Evolutionary conservation across 1,284 basidiomycete genomes (phyloP).

Genomic region (Ganoderma resinaceum): DNA sequence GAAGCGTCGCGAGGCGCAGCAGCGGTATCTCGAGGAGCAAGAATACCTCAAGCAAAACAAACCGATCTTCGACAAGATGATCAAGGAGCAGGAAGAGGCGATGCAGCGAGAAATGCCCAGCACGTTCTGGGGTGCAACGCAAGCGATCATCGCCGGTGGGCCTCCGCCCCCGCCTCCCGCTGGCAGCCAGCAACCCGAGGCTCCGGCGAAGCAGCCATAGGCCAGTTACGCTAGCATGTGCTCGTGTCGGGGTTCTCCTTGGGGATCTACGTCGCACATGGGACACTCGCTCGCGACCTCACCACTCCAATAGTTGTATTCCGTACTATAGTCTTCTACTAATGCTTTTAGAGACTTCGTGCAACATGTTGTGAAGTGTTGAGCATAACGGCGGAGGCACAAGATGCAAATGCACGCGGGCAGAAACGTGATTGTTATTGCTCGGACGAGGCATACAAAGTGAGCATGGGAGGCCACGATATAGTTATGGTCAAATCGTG

Average conservation of each 20-base stretch:
- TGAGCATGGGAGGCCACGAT: no score
- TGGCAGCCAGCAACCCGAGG: neutral
- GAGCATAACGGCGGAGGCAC: no score
- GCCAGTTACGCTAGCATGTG: neutral
- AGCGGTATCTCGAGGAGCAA: conserved; percentile 86
- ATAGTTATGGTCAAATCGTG: no score
- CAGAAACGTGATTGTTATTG: no score
- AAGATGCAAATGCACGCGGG: no score
- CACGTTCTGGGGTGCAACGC: conserved; percentile 40
- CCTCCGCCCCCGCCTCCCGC: conserved; percentile 24
- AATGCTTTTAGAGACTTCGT: no score
- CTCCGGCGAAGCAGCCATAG: neutral
- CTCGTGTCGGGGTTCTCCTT: neutral
- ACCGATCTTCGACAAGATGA: conserved; percentile 78
- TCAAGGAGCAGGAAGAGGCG: conserved; percentile 85
- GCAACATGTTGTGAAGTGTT: no score
- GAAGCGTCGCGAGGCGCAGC: conserved; percentile 88
- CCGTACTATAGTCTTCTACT: no score
- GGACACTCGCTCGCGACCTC: neutral
- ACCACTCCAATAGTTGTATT: no score
- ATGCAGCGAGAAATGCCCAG: conserved; percentile 68
- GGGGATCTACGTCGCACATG: neutral
- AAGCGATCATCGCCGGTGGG: conserved; percentile 27
- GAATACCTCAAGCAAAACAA: conserved; percentile 87
- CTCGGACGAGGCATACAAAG: no score